These are phyloP conservation scores for Cicer yamashitae DNA, from an alignment of 306 rosid genomes.

Conservation along the genomic window DNA sequence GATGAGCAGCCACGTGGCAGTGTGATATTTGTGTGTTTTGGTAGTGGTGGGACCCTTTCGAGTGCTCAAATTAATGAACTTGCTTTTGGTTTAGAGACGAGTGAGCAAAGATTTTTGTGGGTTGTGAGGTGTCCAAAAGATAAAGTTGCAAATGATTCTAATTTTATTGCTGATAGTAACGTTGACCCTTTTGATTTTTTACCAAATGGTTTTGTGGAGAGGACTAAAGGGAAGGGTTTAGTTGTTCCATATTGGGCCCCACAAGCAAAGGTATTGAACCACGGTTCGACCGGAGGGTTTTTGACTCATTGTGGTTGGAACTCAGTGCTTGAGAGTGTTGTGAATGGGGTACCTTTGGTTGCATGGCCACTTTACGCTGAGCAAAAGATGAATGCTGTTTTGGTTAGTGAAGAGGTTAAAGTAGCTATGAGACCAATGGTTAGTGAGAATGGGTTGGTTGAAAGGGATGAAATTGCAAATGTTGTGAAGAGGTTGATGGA, in stretches of 20 bases:
- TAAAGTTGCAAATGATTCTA: slow-evolving; percentile 10
- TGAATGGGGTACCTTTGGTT: slow-evolving; percentile 37
- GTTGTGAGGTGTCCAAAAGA: slow-evolving; percentile 40
- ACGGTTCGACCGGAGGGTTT: slow-evolving; percentile 46
- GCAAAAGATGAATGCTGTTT: slow-evolving; percentile 41
- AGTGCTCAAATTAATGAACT: slow-evolving; percentile 37
- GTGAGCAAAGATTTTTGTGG: slow-evolving; percentile 44
- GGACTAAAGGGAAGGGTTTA: slow-evolving; percentile 36
- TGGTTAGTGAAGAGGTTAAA: slow-evolving; percentile 7
- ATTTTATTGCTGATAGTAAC: neutral
- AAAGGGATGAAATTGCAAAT: slow-evolving; percentile 38
- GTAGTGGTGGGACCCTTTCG: slow-evolving; percentile 28
- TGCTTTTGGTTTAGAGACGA: slow-evolving; percentile 40
- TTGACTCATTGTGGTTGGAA: slow-evolving; percentile 52
- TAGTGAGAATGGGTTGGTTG: slow-evolving; percentile 31
- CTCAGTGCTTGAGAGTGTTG: slow-evolving; percentile 40
- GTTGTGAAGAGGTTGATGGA: slow-evolving; percentile 41
- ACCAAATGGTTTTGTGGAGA: slow-evolving; percentile 61
- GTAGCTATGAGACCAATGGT: slow-evolving; percentile 39
- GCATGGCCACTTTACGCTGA: slow-evolving; percentile 48
- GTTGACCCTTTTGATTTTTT: slow-evolving; percentile 23
- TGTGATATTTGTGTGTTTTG: slow-evolving; percentile 41
- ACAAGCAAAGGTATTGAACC: slow-evolving; percentile 39
- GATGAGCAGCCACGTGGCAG: slow-evolving; percentile 37
- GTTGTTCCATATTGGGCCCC: slow-evolving; percentile 46